Base-by-base conservation (phyloP, 2,329 filamentous ascomycete genomes). In the Dactylellina parvicollis region DNA sequence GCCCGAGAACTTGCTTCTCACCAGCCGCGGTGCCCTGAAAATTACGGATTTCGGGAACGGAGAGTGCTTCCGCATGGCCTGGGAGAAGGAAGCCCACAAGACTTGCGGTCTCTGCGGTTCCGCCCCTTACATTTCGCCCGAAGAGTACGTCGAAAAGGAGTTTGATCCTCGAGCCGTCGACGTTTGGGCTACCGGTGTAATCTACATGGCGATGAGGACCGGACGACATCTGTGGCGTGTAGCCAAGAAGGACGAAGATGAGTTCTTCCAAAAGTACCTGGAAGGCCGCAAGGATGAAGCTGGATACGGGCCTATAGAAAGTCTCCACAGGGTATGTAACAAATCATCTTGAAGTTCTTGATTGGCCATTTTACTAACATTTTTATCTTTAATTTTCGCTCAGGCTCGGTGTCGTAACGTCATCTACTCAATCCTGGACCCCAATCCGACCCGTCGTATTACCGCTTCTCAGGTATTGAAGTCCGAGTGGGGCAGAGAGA, bases 151-250 rank as follows among this genome's bases (percentile, higher is more conserved):
- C 1, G 93, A 96, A 79, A 92, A 90, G 80, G 95, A 99, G 80
- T 99, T 99, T 76, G 95, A 99, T 79, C 95, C 95, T 28, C 87
- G 95, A 67, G 94, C 95, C n/a, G 94, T 99, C 52, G 95, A 99
- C 79, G 90, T 98, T 12, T 99, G 95, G 95, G 95, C 95, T 22
- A 96, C 92, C 73, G 95, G 95, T 79, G 95, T 99, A 56, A 99
- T 99, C 72, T 99, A 99, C 83, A 99, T 99, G 95, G 95, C 95
- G 12, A 99, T 99, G 95, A 87, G 95, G 69, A 98, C 94, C 1
- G 95, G 95, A 4, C 87, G 95, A 59, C 95, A 99, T 81, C 85
- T 99, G 7, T 99, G 95, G 95, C 90, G 93, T 61, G 88, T 97
- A n/a, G 95, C 95, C 4, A 94, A 94, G 81, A 96, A 92, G 82